Evolutionary conservation across 768 basidiomycete genomes (phyloP).

Genomic region (Dentipellis fragilis): DNA sequence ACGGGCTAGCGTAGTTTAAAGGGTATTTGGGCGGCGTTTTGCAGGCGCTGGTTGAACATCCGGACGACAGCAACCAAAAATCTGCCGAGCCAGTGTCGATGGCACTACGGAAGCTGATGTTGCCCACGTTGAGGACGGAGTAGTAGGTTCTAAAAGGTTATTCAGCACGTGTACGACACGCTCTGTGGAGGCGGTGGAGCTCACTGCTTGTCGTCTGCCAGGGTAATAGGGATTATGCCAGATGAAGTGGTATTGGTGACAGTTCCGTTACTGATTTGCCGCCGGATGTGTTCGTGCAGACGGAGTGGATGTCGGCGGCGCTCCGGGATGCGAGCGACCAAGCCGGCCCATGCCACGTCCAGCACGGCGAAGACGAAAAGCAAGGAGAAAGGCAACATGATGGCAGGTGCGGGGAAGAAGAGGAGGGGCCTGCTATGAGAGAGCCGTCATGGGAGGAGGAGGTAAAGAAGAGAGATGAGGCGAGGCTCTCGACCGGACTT

Average conservation of each 20-base stretch:
- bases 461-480: constrained; percentile 27
- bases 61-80: constrained; percentile 62
- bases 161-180: background rate
- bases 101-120: constrained; percentile 55
- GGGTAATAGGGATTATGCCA: constrained; percentile 4
- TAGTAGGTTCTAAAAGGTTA: constrained; percentile 50
- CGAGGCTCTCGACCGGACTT: no score
- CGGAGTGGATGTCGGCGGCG: background rate
- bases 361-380: constrained; percentile 5
- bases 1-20: constrained; percentile 51
- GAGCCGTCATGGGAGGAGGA: constrained; percentile 23
- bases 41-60: constrained; percentile 47
- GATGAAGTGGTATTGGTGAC: background rate
- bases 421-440: background rate
- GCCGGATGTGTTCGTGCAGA: constrained; percentile 5
- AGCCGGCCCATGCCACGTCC: constrained; percentile 4
- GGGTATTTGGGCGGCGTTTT: constrained; percentile 59
- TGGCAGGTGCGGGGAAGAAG: background rate
- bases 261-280: constrained; percentile 5
- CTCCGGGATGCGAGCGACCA: background rate
- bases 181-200: background rate
- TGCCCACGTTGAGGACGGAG: constrained; percentile 46
- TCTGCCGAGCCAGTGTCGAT: constrained; percentile 71
- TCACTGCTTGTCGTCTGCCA: constrained; percentile 11
- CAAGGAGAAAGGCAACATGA: constrained; percentile 2